Evolutionary conservation across 2,329 filamentous ascomycete genomes (phyloP).

Genomic region (Seiridium unicorne): DNA sequence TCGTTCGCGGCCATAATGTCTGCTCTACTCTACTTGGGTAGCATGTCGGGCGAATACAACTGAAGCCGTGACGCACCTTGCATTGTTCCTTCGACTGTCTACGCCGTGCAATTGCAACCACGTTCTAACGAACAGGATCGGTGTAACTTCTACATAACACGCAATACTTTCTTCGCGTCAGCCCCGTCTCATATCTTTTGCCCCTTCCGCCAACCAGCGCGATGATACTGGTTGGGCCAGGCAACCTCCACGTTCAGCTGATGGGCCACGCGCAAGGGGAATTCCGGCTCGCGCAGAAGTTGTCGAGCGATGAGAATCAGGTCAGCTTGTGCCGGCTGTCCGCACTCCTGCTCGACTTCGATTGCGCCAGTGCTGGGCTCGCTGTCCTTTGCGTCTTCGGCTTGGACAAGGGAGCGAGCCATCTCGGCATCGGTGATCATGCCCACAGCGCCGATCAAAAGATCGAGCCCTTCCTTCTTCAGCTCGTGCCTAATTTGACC

Average conservation of each 20-base stretch:
- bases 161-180: neutral
- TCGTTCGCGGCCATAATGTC: no score
- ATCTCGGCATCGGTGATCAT: slow-evolving; percentile 67
- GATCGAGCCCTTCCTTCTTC: slow-evolving; percentile 39
- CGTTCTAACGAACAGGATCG: neutral
- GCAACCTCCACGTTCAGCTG: slow-evolving; percentile 69
- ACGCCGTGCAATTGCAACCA: neutral
- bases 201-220: slow-evolving; percentile 31
- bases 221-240: slow-evolving; percentile 66
- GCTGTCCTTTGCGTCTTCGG: slow-evolving; percentile 13
- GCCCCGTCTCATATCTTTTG: slow-evolving; percentile 18
- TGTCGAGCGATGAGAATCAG: slow-evolving; percentile 72
- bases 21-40: no score
- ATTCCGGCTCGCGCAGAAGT: slow-evolving; percentile 79
- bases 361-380: slow-evolving; percentile 35
- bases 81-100: no score
- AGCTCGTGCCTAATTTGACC: slow-evolving; percentile 68
- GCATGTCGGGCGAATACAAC: no score
- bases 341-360: slow-evolving; percentile 37
- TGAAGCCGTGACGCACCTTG: no score
- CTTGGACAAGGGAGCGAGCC: slow-evolving; percentile 59
- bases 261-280: slow-evolving; percentile 71
- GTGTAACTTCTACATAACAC: neutral
- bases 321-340: slow-evolving; percentile 53
- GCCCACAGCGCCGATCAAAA: slow-evolving; percentile 75